Percentiles rank a stretch among this genome's conserved stretches.
Conservation (phyloP, 306 rosid species). For the Lagenaria siceraria region DNA sequence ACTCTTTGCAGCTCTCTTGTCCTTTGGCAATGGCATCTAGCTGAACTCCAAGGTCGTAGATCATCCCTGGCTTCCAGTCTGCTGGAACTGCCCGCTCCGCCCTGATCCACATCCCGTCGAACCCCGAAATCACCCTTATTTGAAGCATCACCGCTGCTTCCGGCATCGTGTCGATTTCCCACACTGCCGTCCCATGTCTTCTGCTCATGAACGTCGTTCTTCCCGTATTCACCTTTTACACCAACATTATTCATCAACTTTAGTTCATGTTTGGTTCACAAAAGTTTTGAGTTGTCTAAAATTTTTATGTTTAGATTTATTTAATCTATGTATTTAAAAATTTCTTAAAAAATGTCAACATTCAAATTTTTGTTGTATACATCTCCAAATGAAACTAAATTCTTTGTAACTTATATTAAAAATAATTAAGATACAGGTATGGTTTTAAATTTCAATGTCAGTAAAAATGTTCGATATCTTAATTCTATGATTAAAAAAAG, state of each 20-base stretch:
- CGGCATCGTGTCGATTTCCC: neutral
- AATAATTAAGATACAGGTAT: too few relatives aligned
- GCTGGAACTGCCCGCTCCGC: neutral
- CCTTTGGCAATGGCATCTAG: neutral
- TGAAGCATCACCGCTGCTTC: neutral
- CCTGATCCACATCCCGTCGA: neutral
- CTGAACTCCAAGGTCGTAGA: conserved; percentile 3
- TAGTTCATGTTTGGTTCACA: neutral
- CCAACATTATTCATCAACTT: neutral
- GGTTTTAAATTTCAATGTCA: too few relatives aligned
- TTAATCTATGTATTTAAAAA: too few relatives aligned
- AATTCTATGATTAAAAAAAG: too few relatives aligned
- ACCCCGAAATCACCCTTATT: neutral
- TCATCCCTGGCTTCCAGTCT: neutral
- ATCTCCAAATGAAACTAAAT: too few relatives aligned
- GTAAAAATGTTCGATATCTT: too few relatives aligned
- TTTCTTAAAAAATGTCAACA: too few relatives aligned
- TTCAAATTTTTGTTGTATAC: too few relatives aligned
- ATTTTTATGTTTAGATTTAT: too few relatives aligned
- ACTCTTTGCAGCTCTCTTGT: neutral
- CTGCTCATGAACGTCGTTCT: neutral
- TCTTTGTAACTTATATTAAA: too few relatives aligned
- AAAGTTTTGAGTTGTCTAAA: neutral
- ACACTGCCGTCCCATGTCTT: neutral
- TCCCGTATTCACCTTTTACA: neutral